Conservation (phyloP, 2,329 filamentous ascomycete genomes). For the Fusarium albosuccineum region DNA sequence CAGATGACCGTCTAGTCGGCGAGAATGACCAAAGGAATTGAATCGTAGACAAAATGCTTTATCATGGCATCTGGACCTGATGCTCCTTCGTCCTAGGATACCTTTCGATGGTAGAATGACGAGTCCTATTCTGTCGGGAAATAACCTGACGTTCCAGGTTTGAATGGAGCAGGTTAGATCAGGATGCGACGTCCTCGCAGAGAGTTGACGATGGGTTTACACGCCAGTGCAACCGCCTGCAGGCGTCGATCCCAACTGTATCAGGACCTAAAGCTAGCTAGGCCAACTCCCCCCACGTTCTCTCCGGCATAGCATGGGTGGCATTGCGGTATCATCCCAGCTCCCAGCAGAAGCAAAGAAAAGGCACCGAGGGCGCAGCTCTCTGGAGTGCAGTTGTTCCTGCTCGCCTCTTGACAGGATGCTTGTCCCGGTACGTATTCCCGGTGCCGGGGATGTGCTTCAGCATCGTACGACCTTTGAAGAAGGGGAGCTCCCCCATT, state of each 20-base stretch:
- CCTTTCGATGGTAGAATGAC: neutral
- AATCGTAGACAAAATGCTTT: neutral
- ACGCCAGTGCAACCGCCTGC: slow-evolving; percentile 9
- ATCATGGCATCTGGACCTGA: neutral
- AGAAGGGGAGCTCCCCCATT: slow-evolving; percentile 1
- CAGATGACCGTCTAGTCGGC: neutral
- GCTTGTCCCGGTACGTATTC: slow-evolving; percentile 14
- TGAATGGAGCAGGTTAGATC: slow-evolving; percentile 2
- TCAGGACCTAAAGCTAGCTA: slow-evolving; percentile 9
- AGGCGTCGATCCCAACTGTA: slow-evolving; percentile 12
- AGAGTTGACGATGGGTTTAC: slow-evolving; percentile 14
- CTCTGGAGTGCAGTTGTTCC: neutral
- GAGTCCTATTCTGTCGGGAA: neutral
- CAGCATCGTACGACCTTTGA: slow-evolving; percentile 11
- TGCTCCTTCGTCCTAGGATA: neutral
- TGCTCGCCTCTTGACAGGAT: neutral
- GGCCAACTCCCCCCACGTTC: slow-evolving; percentile 14
- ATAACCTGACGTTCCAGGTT: neutral
- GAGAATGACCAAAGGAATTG: neutral
- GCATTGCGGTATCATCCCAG: neutral
- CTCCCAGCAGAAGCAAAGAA: neutral
- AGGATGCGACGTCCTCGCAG: slow-evolving; percentile 9
- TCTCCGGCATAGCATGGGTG: neutral
- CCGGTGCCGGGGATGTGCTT: neutral
- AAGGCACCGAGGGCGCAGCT: neutral